Base-by-base conservation (phyloP, 139 green algal species). In the Chlorella vulgaris region DNA sequence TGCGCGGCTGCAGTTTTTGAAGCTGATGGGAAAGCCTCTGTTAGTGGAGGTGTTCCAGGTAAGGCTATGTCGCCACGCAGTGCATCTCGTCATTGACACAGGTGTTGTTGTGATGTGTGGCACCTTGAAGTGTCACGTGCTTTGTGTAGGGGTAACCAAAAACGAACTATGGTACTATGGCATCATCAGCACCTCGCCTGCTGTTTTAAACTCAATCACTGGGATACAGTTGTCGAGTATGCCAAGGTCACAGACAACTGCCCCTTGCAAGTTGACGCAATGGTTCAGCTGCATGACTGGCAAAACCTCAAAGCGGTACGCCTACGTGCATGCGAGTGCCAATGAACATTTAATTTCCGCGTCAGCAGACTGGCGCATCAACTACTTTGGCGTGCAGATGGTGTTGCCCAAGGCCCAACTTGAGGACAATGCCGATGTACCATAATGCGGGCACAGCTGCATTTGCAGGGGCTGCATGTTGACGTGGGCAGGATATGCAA, bases 261-360 rank as follows among this genome's bases (percentile, higher is more conserved):
- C 66, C 78, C 88, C 10, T 78, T 98, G 69, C 88, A 90, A 51
- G 79, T 96, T 62, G 94, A 98, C 63, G 87, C 85, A 63, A 69
- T 94, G 70, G 97, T 96, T 90, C 88, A 93, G 58, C 85, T 96
- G 61, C 78, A 84, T 35, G 95, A 99, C 78, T 99, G 96, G 96
- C 66, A 84, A 1, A 38, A 51, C 35, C 86, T 99, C 19, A 91
- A 89, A 60, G 78, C 90, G 4, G 82, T 87, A 43, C 51, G 76
- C 47, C 33, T 50, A n/a, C 31, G 15, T 22, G 1, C n/a, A n/a
- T n/a, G n/a, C n/a, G n/a, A n/a, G n/a, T n/a, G n/a, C n/a, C n/a
- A n/a, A n/a, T n/a, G n/a, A n/a, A n/a, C n/a, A n/a, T n/a, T n/a
- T n/a, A n/a, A n/a, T n/a, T n/a, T n/a, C n/a, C n/a, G n/a, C n/a